Percentiles rank a stretch among this genome's conserved stretches.
These are phyloP conservation scores for Ustanciosporium gigantosporum DNA, from an alignment of 1,284 basidiomycete species.

Conservation along the genomic window DNA sequence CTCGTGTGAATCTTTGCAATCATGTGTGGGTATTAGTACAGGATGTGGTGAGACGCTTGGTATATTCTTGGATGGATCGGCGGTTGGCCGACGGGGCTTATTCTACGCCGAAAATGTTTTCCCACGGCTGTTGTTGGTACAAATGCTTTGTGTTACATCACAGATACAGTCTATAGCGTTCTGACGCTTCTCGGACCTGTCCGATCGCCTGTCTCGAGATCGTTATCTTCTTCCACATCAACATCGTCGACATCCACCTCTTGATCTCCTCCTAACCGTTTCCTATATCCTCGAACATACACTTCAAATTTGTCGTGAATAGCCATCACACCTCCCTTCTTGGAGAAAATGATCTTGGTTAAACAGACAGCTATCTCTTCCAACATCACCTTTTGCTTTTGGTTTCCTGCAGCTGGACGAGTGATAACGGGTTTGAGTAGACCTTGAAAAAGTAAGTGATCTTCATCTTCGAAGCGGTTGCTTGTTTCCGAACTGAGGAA, in stretches of 20 bases:
- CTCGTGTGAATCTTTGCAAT: no score
- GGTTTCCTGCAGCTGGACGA: background rate
- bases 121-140: no score
- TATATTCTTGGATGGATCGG: no score
- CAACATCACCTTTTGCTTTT: no score
- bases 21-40: background rate
- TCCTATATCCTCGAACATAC: conserved; percentile 24
- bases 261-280: no score
- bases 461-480: conserved; percentile 2
- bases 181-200: conserved; percentile 23
- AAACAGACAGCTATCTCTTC: conserved; percentile 27
- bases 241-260: no score
- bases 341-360: conserved; percentile 25
- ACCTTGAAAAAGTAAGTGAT: background rate
- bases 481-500: background rate
- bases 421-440: background rate
- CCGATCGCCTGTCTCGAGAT: conserved; percentile 7
- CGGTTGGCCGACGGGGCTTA: no score
- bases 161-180: no score
- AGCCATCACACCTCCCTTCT: conserved; percentile 21
- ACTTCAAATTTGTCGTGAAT: conserved; percentile 10
- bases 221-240: no score
- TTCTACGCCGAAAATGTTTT: no score
- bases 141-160: no score
- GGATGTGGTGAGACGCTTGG: no score